Base-by-base conservation (phyloP, 2,329 filamentous ascomycete genomes). In the Trichoderma cornu-damae region DNA sequence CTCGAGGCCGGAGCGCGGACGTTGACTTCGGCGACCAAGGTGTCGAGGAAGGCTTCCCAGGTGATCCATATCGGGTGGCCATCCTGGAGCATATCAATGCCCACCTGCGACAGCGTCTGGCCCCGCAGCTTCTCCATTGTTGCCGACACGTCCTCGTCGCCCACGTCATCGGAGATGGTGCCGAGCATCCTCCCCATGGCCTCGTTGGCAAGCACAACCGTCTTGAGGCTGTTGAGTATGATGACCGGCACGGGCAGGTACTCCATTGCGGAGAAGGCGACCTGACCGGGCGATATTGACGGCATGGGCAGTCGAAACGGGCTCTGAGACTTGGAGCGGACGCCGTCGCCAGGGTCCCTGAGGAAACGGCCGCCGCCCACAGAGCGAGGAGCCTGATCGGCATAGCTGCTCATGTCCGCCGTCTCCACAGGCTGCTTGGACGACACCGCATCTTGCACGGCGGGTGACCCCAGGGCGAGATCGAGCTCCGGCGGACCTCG, bases 201-300 rank as follows among this genome's bases (percentile, higher is more conserved):
- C 63, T 90, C 86, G 64, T 92, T 92, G 30, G 87, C 88, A 38
- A 91, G 70, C 1, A 88, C 78, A 3, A 91, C 80, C 0, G 85
- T 88, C 70, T 90, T 91, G 28, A 81, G 66, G 34, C 78, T 82
- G 50, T 85, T 86, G 34, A 92, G 73, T 1, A 92, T 83, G 34
- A 91, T 69, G 4, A 89, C 69, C 0, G 88, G 88, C 46, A 89
- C 82, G 0, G 88, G 89, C 4, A 92, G 75, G 66, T 88, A 90
- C 65, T 89, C 86, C 71, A 92, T 74, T 4, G 87, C 84, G 1
- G 84, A 81, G 59, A 89, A 83, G 20, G 86, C 84, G 37, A 85
- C 71, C 63, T 83, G 79, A 1, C 74, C 77, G 0, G 79, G 75
- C 0, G 77, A 79, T 48, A 78, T 73, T 53, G 69, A 69, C 0